phyloP scores from a whole-genome alignment of 192 early-diverging fungal genomes.

The Coemansia sp. region DNA sequence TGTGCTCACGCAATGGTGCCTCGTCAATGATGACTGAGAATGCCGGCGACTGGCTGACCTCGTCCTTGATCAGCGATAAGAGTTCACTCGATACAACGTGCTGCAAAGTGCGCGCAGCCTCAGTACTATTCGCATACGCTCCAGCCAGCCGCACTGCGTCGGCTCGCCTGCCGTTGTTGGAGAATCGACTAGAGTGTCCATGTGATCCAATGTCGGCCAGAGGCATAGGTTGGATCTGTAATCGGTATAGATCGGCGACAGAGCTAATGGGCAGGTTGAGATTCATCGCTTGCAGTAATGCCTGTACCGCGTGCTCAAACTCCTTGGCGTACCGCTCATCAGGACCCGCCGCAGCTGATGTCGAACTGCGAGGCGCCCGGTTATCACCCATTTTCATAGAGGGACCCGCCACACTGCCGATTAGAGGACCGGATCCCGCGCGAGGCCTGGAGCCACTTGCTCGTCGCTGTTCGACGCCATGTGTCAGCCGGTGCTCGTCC shows the following conservation, averaged over 20 bases:
- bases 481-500: neutral
- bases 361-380: constrained; percentile 9
- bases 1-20: constrained; percentile 51
- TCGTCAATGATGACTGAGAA: constrained; percentile 53
- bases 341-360: neutral
- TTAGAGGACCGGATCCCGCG: neutral
- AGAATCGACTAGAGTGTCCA: constrained; percentile 11
- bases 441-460: neutral
- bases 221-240: constrained; percentile 33
- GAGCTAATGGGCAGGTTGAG: constrained; percentile 47
- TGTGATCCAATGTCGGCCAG: constrained; percentile 32
- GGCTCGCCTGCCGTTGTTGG: neutral
- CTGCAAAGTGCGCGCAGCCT: constrained; percentile 42
- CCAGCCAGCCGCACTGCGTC: constrained; percentile 34
- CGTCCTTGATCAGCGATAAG: constrained; percentile 49
- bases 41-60: constrained; percentile 52
- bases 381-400: constrained; percentile 4
- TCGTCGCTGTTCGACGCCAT: neutral
- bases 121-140: constrained; percentile 19
- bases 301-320: constrained; percentile 47
- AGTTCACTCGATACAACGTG: constrained; percentile 55
- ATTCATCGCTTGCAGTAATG: constrained; percentile 49
- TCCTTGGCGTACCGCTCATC: constrained; percentile 42
- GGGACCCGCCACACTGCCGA: neutral
- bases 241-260: constrained; percentile 38